phyloP scores from a whole-genome alignment of 495 filamentous ascomycete species.

The Hypoxylon lienhwacheense region DNA sequence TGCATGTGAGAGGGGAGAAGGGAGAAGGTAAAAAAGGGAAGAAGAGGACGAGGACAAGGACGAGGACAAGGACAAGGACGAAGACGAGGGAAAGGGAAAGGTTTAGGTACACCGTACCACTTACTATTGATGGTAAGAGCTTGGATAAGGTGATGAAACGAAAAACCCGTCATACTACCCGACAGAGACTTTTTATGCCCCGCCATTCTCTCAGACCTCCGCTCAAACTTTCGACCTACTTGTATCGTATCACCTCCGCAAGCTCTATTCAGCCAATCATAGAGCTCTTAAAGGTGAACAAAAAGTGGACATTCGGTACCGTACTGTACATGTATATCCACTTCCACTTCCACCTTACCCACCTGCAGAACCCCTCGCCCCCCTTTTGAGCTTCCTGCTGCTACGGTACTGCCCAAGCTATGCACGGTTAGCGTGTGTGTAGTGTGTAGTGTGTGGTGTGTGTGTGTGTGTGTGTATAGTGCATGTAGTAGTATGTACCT shows the following conservation, averaged over 20 bases:
- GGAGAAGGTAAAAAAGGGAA: neutral
- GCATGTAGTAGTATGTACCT: too few relatives aligned
- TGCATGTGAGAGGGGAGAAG: slow-evolving; percentile 25
- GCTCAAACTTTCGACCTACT: slow-evolving; percentile 20
- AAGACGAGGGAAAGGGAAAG: too few relatives aligned
- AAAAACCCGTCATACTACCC: slow-evolving; percentile 22
- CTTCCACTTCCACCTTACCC: slow-evolving; percentile 41
- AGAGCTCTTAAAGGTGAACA: slow-evolving; percentile 27
- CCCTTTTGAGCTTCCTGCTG: slow-evolving; percentile 30
- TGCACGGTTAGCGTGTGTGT: too few relatives aligned
- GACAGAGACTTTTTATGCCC: slow-evolving; percentile 25
- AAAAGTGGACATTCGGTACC: slow-evolving; percentile 17
- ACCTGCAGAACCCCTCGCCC: slow-evolving; percentile 36
- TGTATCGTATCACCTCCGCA: slow-evolving; percentile 31
- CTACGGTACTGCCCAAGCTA: neutral
- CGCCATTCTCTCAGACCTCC: slow-evolving; percentile 28
- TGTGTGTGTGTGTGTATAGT: too few relatives aligned
- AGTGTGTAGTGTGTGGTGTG: too few relatives aligned
- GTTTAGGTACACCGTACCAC: too few relatives aligned
- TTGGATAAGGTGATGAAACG: slow-evolving; percentile 29
- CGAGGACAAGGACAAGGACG: too few relatives aligned
- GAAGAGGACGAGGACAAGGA: too few relatives aligned
- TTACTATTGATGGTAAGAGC: too few relatives aligned
- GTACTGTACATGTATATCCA: too few relatives aligned
- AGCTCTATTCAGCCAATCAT: slow-evolving; percentile 30